phyloP scores from a whole-genome alignment of 2,329 filamentous ascomycete genomes.

The Clarireedia hainanense region DNA sequence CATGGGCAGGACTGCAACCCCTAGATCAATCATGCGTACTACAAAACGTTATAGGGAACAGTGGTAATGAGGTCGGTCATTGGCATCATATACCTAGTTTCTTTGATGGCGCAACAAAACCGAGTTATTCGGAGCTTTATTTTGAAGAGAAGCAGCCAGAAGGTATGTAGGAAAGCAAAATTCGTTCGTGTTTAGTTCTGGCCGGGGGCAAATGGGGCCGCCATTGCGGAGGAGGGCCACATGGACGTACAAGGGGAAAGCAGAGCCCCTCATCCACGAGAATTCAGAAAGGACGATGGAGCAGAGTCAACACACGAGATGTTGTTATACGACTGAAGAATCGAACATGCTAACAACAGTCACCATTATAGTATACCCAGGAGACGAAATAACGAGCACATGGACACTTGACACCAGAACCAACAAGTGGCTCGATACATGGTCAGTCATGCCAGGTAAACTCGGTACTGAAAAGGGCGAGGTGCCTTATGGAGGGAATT shows the following conservation, averaged over 20 bases:
- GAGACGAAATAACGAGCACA: constrained; percentile 1
- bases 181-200: neutral
- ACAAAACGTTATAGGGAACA: constrained; percentile 6
- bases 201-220: neutral
- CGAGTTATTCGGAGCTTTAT: neutral
- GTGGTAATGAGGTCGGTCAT: neutral
- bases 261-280: neutral
- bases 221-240: neutral
- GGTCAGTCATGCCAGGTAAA: neutral
- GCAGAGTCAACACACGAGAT: too few relatives aligned
- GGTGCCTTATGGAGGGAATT: neutral
- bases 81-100: constrained; percentile 6
- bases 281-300: neutral
- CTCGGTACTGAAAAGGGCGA: neutral
- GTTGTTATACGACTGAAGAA: neutral
- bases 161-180: neutral
- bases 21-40: constrained; percentile 15
- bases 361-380: neutral
- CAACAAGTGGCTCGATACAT: constrained; percentile 4
- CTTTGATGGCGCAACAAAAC: neutral
- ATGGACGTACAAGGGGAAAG: too few relatives aligned
- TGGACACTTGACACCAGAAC: neutral
- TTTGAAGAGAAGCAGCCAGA: neutral
- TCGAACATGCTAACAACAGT: neutral
- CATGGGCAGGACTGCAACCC: neutral